Conservation (phyloP, 139 green algal genomes). For the Micromonas pusilla region DNA sequence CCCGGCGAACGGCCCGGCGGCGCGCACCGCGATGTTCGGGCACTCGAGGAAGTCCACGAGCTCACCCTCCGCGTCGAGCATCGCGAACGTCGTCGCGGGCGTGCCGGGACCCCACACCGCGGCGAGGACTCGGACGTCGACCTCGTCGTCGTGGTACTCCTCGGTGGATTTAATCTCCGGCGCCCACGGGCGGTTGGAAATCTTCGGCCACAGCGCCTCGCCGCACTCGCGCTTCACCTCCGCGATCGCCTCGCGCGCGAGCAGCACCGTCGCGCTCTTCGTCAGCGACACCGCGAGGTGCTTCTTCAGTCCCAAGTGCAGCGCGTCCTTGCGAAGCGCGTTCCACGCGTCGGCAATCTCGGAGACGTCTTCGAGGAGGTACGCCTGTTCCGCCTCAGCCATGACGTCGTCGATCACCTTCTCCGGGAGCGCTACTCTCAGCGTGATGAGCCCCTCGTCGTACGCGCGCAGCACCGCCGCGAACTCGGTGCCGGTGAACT, state of each 20-base stretch:
- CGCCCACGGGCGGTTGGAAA: not conserved
- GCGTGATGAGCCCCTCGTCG: not conserved
- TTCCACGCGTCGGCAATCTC: slow-evolving; percentile 14
- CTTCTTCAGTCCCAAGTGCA: not conserved
- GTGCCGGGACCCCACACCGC: not conserved
- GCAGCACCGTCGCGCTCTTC: not conserved
- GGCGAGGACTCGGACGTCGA: slow-evolving; percentile 5
- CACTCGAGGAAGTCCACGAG: slow-evolving; percentile 22
- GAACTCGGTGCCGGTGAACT: slow-evolving; percentile 4
- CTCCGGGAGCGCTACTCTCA: not conserved
- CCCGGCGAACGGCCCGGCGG: not conserved
- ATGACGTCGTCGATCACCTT: not conserved
- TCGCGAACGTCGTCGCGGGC: slow-evolving; percentile 1
- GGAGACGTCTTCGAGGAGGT: not conserved
- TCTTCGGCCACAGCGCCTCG: not conserved
- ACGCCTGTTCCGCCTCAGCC: not conserved
- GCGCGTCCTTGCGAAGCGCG: not conserved
- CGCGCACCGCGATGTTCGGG: not conserved
- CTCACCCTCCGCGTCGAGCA: slow-evolving; percentile 11
- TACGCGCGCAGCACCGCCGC: not conserved
- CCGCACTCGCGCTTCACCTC: not conserved
- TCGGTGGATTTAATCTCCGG: not conserved
- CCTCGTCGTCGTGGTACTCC: not conserved
- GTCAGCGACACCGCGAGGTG: not conserved
- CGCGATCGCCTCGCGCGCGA: not conserved